phyloP scores from a whole-genome alignment of 768 basidiomycete species.

The Tricholoma matsutake region DNA sequence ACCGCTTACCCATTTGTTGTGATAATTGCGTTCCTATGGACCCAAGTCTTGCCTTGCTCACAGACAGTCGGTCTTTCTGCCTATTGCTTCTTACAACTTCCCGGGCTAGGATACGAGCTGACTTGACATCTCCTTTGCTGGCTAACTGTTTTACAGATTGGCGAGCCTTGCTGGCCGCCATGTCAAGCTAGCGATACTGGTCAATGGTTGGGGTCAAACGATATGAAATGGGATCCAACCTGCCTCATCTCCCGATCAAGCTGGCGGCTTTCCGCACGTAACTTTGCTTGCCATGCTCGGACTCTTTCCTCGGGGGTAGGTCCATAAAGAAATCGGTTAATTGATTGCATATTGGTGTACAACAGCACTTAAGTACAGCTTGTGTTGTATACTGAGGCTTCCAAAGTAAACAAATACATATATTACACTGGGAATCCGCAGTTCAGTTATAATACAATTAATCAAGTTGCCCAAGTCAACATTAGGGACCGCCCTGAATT shows the following conservation, averaged over 20 bases:
- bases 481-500: conserved; percentile 41
- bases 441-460: not conserved
- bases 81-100: conserved; percentile 95
- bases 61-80: conserved; percentile 89
- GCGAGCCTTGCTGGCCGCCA: conserved; percentile 76
- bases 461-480: not conserved
- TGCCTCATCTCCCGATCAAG: conserved; percentile 95
- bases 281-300: conserved; percentile 84
- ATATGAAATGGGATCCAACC: conserved; percentile 47
- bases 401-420: not conserved
- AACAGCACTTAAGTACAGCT: not conserved
- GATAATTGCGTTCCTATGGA: conserved; percentile 87
- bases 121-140: conserved; percentile 87
- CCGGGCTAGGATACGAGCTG: conserved; percentile 85
- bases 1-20: conserved; percentile 82
- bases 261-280: conserved; percentile 76
- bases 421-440: not conserved
- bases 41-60: conserved; percentile 88
- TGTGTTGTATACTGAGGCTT: not conserved
- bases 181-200: conserved; percentile 59
- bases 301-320: conserved; percentile 95
- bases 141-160: conserved; percentile 86
- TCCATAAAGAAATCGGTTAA: conserved; percentile 94
- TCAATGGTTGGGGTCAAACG: conserved; percentile 15
- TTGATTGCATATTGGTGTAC: conserved; percentile 60